A percentile compares a stretch with the other conserved stretches of the same genome.
phyloP scores from a whole-genome alignment of 352 stramenopile genomes.

The Globisporangium apiculatum region DNA sequence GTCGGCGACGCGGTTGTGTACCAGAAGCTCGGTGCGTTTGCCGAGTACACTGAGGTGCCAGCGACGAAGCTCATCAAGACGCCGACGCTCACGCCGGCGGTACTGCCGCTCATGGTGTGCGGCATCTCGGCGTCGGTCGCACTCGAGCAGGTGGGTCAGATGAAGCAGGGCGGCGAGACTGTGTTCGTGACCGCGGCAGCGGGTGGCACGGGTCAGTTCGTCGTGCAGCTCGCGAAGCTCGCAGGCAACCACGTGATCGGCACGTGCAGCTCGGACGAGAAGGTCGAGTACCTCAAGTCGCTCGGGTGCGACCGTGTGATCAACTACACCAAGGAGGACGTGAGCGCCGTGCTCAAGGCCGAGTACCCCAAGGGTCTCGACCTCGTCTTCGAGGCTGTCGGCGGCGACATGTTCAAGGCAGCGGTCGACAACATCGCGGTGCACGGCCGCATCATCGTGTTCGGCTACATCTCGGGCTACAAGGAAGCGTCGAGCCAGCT shows the following conservation, averaged over 20 bases:
- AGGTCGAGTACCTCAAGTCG: conserved; percentile 37
- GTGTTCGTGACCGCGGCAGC: conserved; percentile 29
- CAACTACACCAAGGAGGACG: conserved; percentile 78
- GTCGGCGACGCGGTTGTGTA: conserved; percentile 39
- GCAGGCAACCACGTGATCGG: conserved; percentile 30
- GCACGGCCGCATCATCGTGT: conserved; percentile 51
- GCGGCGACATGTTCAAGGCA: conserved; percentile 43
- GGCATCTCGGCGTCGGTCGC: conserved; percentile 37
- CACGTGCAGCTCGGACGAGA: conserved; percentile 48
- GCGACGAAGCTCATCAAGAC: conserved; percentile 17
- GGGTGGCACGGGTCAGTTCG: conserved; percentile 36
- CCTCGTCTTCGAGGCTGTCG: conserved; percentile 62
- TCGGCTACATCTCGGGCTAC: conserved; percentile 50
- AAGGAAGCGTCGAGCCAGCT: conserved; percentile 21
- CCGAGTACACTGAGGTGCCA: conserved; percentile 37
- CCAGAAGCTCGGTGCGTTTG: conserved; percentile 41
- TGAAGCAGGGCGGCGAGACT: conserved; percentile 42
- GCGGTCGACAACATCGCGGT: conserved; percentile 53
- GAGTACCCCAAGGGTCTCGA: conserved; percentile 64
- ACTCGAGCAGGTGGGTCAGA: conserved; percentile 44
- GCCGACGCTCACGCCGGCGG: not conserved
- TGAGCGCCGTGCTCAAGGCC: conserved; percentile 47
- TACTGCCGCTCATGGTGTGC: conserved; percentile 30
- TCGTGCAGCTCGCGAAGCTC: conserved; percentile 81
- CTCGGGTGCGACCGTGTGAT: conserved; percentile 66